Evolutionary conservation across 164 flowering plant genomes (phyloP), one percentile per base, ranked within the genome.

Genomic region (Saururus chinensis): DNA sequence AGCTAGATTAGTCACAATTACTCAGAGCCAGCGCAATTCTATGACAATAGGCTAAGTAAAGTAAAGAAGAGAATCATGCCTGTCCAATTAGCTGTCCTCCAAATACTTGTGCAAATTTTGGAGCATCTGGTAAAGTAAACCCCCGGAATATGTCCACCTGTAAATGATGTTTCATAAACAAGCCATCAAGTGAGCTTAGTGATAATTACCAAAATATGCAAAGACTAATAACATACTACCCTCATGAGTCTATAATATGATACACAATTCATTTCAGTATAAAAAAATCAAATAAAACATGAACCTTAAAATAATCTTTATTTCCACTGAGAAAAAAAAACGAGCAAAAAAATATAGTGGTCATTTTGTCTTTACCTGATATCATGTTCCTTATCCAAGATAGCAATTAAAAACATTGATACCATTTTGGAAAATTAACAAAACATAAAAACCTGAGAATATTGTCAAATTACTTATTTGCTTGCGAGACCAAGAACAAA

Each of bases 51-150:
- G 9, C 6, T 61, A 17, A 4, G 40, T 23, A 51, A 53, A 54
- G 17, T 48, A 62, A 17, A 37, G 40, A 42, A 41, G 51, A 51
- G 48, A 68, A 70, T 26, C 75, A 60, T 86, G 69, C 99, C 93
- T 95, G 99, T 71, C 93, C 99, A 66, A 91, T 64, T 21, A 91
- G 74, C 64, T 95, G 99, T 66, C 99, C 97, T 59, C 99, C 97
- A 77, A 85, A 95, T 64, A 95, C 90, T 65, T 84, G 87, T 23
- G 80, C 89, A 74, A 87, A 88, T 60, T 60, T 77, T 67, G 93
- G 96, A 73, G 97, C 89, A 66, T 85, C 89, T 25, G 91, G 87
- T 75, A 87, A 74, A 23, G 97, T 95, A 63, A 85, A 76, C 19
- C 96, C 99, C 59, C 75, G 79, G 67, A 95, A 95, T 60, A 87